phyloP scores from a whole-genome alignment of 495 filamentous ascomycete genomes.

The Penicillium chermesinum region DNA sequence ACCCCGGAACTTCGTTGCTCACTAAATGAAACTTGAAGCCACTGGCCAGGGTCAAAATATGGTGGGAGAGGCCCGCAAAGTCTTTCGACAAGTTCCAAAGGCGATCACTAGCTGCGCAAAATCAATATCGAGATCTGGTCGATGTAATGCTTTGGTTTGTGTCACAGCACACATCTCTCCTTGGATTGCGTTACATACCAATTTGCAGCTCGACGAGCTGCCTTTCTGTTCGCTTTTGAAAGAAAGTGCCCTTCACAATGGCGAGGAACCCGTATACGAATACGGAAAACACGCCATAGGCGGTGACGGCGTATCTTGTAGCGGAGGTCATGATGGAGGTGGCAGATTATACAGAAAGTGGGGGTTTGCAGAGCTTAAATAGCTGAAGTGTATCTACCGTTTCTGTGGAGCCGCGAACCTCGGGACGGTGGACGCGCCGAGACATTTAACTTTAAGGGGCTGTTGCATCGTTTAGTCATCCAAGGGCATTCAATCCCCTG shows the following conservation, averaged over 20 bases:
- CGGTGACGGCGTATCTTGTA: constrained; percentile 13
- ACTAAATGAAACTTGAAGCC: constrained; percentile 52
- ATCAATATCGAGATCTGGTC: background rate
- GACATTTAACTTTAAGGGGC: background rate
- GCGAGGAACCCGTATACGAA: constrained; percentile 23
- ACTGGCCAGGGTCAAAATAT: constrained; percentile 41
- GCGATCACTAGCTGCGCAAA: constrained; percentile 32
- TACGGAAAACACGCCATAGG: constrained; percentile 36
- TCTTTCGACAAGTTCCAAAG: constrained; percentile 44
- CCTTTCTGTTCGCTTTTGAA: constrained; percentile 31
- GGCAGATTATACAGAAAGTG: background rate
- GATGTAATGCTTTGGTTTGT: background rate
- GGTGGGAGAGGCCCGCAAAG: constrained; percentile 38
- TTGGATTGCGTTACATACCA: constrained; percentile 20
- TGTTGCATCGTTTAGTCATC: background rate
- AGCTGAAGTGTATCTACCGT: background rate
- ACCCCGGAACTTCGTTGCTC: constrained; percentile 29
- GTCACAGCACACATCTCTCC: too few relatives aligned
- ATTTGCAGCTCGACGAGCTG: constrained; percentile 35
- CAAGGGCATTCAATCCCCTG: too few relatives aligned
- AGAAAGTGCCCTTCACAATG: constrained; percentile 26
- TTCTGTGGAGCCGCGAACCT: background rate
- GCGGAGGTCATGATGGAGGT: constrained; percentile 11
- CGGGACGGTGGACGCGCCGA: background rate
- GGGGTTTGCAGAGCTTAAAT: background rate